Percentiles rank a stretch among this genome's conserved stretches.
Evolutionary conservation across 169 alveolate genomes (phyloP).

Genomic region (Eimeria falciformis): DNA sequence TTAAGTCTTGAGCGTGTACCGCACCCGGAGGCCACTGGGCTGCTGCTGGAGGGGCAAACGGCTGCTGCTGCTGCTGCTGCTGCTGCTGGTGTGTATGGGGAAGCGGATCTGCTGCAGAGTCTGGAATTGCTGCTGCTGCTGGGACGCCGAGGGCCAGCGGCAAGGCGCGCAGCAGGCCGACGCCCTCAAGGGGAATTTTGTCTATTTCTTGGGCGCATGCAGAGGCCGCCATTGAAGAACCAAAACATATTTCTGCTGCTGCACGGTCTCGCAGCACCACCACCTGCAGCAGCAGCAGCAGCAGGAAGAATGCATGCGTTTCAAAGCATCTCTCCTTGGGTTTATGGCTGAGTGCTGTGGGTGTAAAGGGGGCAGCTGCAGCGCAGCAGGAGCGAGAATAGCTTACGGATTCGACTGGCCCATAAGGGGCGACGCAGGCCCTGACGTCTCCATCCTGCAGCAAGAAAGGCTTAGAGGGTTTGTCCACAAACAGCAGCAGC

Average conservation of each 20-base stretch:
- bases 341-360: too few species aligned
- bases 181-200: slow-evolving; percentile 18
- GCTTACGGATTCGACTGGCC: slow-evolving; percentile 1
- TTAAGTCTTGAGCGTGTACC: neutral
- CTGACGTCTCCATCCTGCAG: slow-evolving; percentile 14
- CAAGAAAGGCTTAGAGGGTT: slow-evolving; percentile 13
- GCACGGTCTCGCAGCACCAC: slow-evolving; percentile 53
- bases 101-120: slow-evolving; percentile 63
- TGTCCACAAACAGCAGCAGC: slow-evolving; percentile 12
- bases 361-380: neutral
- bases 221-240: slow-evolving; percentile 42
- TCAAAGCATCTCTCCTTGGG: too few species aligned
- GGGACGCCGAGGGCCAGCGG: slow-evolving; percentile 43
- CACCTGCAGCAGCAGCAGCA: slow-evolving; percentile 68
- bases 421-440: neutral
- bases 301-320: slow-evolving; percentile 41
- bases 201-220: slow-evolving; percentile 47
- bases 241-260: slow-evolving; percentile 64
- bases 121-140: slow-evolving; percentile 62
- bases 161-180: slow-evolving; percentile 57
- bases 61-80: slow-evolving; percentile 68
- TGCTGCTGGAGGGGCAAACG: slow-evolving; percentile 19
- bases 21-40: neutral
- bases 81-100: neutral
- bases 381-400: neutral